Conservation (phyloP, 345 rosid genomes). For the Erodium maritimum region DNA sequence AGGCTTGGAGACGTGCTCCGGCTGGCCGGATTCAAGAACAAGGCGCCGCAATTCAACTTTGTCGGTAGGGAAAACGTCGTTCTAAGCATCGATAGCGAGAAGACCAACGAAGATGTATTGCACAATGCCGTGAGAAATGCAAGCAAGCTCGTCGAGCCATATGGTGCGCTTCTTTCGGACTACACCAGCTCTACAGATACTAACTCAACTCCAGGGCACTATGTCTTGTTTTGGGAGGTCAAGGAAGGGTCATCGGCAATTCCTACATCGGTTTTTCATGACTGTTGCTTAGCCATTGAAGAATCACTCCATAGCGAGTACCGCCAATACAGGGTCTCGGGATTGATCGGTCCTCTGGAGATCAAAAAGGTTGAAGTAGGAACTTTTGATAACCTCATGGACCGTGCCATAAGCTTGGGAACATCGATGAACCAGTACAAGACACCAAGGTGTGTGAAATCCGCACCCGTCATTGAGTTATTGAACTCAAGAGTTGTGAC, state of each 20-base stretch:
- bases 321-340: too few species aligned
- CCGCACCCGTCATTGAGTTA: too few species aligned
- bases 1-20: too few species aligned
- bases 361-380: constrained; percentile 28
- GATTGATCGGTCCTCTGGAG: constrained; percentile 29
- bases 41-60: constrained; percentile 37
- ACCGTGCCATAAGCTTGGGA: constrained; percentile 70
- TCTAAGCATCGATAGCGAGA: too few species aligned
- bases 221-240: constrained; percentile 93
- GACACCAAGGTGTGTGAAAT: too few species aligned
- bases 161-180: constrained; percentile 61
- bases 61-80: too few species aligned
- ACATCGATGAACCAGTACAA: constrained; percentile 50
- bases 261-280: too few species aligned
- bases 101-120: constrained; percentile 32
- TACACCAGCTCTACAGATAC: constrained; percentile 90
- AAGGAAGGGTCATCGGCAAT: too few species aligned
- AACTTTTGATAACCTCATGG: too few species aligned
- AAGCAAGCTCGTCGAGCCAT: constrained; percentile 59
- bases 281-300: too few species aligned
- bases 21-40: constrained; percentile 42
- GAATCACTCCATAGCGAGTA: too few species aligned
- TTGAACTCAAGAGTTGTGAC: too few species aligned
- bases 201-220: constrained; percentile 65
- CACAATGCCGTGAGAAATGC: constrained; percentile 84